These are phyloP conservation scores for Apiotrichum montevideense DNA, from an alignment of 1,284 basidiomycete species.

Conservation along the genomic window DNA sequence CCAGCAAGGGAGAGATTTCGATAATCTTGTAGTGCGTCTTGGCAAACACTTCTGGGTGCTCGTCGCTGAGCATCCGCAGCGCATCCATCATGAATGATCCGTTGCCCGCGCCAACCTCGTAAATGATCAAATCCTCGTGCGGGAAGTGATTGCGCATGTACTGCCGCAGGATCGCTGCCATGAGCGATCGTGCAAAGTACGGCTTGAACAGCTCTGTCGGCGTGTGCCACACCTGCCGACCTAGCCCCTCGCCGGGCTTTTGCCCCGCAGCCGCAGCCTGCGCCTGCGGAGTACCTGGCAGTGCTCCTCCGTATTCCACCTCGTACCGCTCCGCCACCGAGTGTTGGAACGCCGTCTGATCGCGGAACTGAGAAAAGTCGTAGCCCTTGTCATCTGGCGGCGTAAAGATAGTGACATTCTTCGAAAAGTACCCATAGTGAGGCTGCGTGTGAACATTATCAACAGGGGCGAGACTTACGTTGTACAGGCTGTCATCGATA, in stretches of 20 bases:
- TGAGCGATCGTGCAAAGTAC: constrained; percentile 86
- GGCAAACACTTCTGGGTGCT: constrained; percentile 86
- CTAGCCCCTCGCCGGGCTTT: constrained; percentile 57
- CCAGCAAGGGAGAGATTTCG: constrained; percentile 81
- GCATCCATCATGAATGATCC: constrained; percentile 88
- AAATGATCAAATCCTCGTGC: constrained; percentile 89
- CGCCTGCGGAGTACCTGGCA: constrained; percentile 19
- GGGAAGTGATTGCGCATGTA: constrained; percentile 93
- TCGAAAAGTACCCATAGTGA: constrained; percentile 93
- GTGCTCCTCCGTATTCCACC: constrained; percentile 24
- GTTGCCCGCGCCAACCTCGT: constrained; percentile 97
- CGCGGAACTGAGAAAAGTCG: constrained; percentile 63
- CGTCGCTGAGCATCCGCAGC: constrained; percentile 67
- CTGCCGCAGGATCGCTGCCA: constrained; percentile 77
- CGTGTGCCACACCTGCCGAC: constrained; percentile 96
- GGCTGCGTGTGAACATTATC: constrained; percentile 48
- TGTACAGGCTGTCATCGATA: constrained; percentile 94
- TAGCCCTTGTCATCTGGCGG: constrained; percentile 56
- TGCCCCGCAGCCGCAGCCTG: constrained; percentile 3
- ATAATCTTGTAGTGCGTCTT: constrained; percentile 79
- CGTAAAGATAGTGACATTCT: constrained; percentile 79
- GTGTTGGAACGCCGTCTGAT: constrained; percentile 72
- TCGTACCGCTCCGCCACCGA: constrained; percentile 70
- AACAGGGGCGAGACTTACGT: constrained; percentile 46
- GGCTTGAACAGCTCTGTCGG: constrained; percentile 99